These are phyloP conservation scores for Naganishia albida DNA, from an alignment of 1,284 basidiomycete genomes.

Conservation along the genomic window DNA sequence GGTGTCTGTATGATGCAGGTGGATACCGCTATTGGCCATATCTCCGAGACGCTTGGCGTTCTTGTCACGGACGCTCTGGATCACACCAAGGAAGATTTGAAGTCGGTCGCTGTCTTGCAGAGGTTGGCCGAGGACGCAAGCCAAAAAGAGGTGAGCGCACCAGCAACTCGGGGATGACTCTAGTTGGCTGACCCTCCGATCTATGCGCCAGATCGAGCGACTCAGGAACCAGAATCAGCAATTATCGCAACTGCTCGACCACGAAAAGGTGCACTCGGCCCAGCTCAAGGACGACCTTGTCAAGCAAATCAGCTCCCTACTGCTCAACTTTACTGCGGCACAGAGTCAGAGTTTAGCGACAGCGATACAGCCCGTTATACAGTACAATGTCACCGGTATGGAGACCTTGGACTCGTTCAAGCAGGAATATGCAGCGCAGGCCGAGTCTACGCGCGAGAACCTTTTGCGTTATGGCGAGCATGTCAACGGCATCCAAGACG, in stretches of 20 bases:
- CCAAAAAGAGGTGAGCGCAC: constrained; percentile 57
- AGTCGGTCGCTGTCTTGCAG: constrained; percentile 60
- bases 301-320: constrained; percentile 67
- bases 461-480: constrained; percentile 17
- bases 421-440: constrained; percentile 8
- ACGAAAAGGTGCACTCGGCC: constrained; percentile 67
- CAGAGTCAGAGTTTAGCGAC: constrained; percentile 69
- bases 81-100: constrained; percentile 62
- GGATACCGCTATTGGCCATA: constrained; percentile 46
- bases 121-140: constrained; percentile 60
- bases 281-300: constrained; percentile 71
- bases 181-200: no score
- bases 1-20: constrained; percentile 38
- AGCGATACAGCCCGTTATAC: constrained; percentile 61
- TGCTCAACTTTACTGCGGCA: constrained; percentile 68
- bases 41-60: constrained; percentile 60
- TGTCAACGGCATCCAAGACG: constrained; percentile 18
- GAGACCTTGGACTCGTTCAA: constrained; percentile 41
- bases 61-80: constrained; percentile 63
- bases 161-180: neutral
- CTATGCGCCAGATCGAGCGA: constrained; percentile 56
- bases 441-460: neutral
- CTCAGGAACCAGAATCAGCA: constrained; percentile 72
- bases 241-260: constrained; percentile 64
- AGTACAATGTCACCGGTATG: constrained; percentile 62